Base-by-base conservation (phyloP, 352 stramenopile species). In the Globisporangium viniferum region DNA sequence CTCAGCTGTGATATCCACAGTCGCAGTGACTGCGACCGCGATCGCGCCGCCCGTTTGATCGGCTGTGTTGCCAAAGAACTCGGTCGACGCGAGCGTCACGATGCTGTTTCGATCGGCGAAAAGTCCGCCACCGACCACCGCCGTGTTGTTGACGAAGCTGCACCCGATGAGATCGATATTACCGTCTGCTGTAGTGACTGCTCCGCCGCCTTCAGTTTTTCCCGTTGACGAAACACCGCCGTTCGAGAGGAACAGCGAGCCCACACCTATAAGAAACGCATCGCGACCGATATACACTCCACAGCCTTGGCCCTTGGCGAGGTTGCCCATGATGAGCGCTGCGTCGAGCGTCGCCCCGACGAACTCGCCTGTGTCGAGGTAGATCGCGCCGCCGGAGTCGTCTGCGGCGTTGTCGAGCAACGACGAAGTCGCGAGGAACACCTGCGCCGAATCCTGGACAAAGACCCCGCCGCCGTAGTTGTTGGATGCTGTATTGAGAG, bases 171-270 rank as follows among this genome's bases (percentile, higher is more conserved):
- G 57, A 1, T 75, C 69, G 14, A 89, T 58, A 12, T 60, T 61
- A 0, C 71, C 81, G 62, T 90, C 83, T 14, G 81, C 62, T 6
- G 68, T 55, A 14, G 77, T 72, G n/a, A 91, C 80, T 0, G 69
- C 83, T 0, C 83, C 83, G 4, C 83, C 83, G 1, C 53, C 73
- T 72, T 91, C 83, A 33, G 78, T 91, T 64, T 84, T 91, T 1
- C 83, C 83, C 7, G 78, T 86, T 0, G 65, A 49, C 0, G 73
- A 81, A 14, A 89, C 48, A 1, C 80, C 78, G 35, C 77, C 77
- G 59, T 91, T 91, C 12, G 59, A 65, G 0, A 67, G 31, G 55
- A 79, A 91, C 0, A 57, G 46, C 1, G 76, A 71, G 44, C 68
- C 55, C 6, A 59, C 69, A 3, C 64, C 58, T 12, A 15, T 31